Percentiles rank a stretch among this genome's conserved stretches.
phyloP scores from a whole-genome alignment of 169 alveolate species.

The Plasmodium reichenowi region DNA sequence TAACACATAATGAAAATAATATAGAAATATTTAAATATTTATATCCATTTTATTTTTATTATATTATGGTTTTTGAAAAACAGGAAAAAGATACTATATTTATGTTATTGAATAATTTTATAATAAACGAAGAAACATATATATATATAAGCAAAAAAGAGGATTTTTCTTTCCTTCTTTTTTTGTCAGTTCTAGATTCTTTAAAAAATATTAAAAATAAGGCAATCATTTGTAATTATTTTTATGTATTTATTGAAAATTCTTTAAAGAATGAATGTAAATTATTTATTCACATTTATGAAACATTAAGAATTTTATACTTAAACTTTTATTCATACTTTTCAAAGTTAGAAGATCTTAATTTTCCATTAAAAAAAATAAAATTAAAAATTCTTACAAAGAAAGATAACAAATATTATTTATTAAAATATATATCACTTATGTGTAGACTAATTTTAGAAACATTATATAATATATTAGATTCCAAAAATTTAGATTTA shows the following conservation, averaged over 20 bases:
- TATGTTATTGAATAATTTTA: conserved; percentile 66
- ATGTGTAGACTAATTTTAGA: conserved; percentile 49
- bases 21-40: conserved; percentile 28
- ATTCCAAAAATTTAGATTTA: conserved; percentile 42
- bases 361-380: conserved; percentile 5
- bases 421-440: conserved; percentile 58
- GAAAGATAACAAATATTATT: conserved; percentile 27
- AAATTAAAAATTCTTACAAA: conserved; percentile 25
- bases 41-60: conserved; percentile 45
- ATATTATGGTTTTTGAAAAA: conserved; percentile 13
- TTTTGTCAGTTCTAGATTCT: conserved; percentile 33
- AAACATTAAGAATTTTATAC: conserved; percentile 27
- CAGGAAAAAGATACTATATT: conserved; percentile 41
- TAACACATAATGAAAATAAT: conserved; percentile 65
- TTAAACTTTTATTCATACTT: conserved; percentile 17
- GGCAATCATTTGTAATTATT: conserved; percentile 57
- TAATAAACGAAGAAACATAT: conserved; percentile 58
- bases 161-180: conserved; percentile 54
- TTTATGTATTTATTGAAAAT: conserved; percentile 74
- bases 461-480: conserved; percentile 62
- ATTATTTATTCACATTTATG: conserved; percentile 41
- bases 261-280: conserved; percentile 57
- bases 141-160: not conserved
- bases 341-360: conserved; percentile 34
- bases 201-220: conserved; percentile 51